phyloP scores from a whole-genome alignment of 768 basidiomycete genomes.

The Tulasnella calospora region DNA sequence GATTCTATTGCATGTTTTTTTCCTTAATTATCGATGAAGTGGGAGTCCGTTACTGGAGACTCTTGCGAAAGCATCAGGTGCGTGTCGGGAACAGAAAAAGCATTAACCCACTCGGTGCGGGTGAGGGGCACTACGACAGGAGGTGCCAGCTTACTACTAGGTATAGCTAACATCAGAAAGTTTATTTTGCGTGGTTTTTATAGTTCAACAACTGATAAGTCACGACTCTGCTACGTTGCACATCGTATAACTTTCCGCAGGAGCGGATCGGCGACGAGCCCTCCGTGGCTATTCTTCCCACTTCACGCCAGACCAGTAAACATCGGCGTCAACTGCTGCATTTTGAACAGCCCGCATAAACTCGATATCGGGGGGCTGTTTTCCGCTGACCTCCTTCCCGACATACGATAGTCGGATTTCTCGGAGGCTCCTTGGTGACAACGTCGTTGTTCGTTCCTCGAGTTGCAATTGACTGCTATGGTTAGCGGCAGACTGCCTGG shows the following conservation, averaged over 20 bases:
- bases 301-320: not conserved
- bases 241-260: not conserved
- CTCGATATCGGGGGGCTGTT: not conserved
- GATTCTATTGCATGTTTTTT: not conserved
- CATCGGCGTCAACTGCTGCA: not conserved
- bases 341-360: not conserved
- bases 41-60: not conserved
- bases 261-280: no score
- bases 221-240: not conserved
- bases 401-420: not conserved
- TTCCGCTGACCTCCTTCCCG: not conserved
- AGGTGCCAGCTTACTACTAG: no score
- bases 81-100: no score
- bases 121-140: no score
- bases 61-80: not conserved
- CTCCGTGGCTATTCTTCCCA: not conserved
- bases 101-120: no score
- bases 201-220: no score
- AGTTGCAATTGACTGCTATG: not conserved
- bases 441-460: no score
- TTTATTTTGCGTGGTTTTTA: no score
- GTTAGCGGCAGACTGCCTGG: not conserved
- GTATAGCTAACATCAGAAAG: no score
- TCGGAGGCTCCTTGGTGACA: not conserved
- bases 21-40: not conserved